Base-by-base conservation (phyloP, 352 stramenopile genomes). In the Thalassiosira ordinaria region DNA sequence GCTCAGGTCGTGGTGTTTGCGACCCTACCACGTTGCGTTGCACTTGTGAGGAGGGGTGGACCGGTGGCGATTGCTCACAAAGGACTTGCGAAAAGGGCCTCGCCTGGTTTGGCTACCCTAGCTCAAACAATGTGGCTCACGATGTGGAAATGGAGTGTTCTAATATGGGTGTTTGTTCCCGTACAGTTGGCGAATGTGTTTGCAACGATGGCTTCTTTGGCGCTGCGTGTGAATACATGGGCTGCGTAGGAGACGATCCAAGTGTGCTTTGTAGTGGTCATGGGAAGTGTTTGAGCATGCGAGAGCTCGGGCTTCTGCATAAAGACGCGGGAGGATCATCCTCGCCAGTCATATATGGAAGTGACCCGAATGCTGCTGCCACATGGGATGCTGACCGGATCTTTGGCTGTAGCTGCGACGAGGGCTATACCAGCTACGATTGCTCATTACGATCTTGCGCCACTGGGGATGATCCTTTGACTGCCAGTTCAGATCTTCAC, bases 191-290 rank as follows among this genome's bases (percentile, higher is more conserved):
- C 0, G 56, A 90, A 24, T 98, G 95, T 68, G 47, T 59, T n/a
- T 97, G 95, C 78, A 96, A 96, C 51, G 88, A 95, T 53, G 93
- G 93, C 11, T 98, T 93, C 60, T 94, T 96, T 75, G 95, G 95
- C 27, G 87, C 65, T 9, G 92, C 91, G 0, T 97, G 95, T 52
- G 83, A 95, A 51, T 93, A 93, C 55, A 92, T 89, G 70, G 60
- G 41, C 26, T 92, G 86, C 60, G 78, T 68, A 27, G 55, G 41
- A 11, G 55, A 66, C 35, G 29, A 39, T 20, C 37, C 61, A 13
- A 29, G 33, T 13, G 46, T 57, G 47, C 91, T 67, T 52, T 93
- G 89, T 62, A 74, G 64, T 70, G 83, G 80, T 24, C 74, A 91
- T 51, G 89, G 89, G n/a, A 60, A 64, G 16, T 90, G 83, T 66